These are phyloP conservation scores for Penicillium glabrum DNA, from an alignment of 2,329 filamentous ascomycete genomes.

Conservation along the genomic window DNA sequence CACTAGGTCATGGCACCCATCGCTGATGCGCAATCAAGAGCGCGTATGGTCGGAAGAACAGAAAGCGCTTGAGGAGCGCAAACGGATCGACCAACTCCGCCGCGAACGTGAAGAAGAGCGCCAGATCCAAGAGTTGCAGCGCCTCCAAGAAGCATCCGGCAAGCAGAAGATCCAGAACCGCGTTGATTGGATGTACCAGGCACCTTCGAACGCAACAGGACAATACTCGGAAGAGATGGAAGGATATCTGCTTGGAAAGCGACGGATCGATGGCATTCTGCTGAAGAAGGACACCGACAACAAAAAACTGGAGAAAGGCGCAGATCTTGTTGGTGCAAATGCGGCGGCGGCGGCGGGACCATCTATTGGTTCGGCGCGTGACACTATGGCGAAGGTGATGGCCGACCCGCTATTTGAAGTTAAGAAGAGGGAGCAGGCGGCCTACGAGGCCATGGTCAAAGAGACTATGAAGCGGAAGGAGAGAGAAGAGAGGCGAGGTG, in stretches of 20 bases:
- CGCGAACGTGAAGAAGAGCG: slow-evolving; percentile 95
- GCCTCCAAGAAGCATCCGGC: slow-evolving; percentile 83
- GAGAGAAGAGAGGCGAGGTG: slow-evolving; percentile 15
- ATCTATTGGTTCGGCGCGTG: slow-evolving; percentile 71
- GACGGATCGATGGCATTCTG: slow-evolving; percentile 78
- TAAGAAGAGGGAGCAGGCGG: slow-evolving; percentile 84
- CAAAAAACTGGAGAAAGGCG: slow-evolving; percentile 76
- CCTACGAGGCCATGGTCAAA: slow-evolving; percentile 61
- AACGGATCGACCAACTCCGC: slow-evolving; percentile 84
- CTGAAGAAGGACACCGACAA: slow-evolving; percentile 73
- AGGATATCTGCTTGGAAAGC: slow-evolving; percentile 87
- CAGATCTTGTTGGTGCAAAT: slow-evolving; percentile 24
- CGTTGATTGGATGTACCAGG: slow-evolving; percentile 98
- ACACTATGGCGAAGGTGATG: slow-evolving; percentile 81
- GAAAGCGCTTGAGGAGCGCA: slow-evolving; percentile 90
- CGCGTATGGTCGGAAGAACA: slow-evolving; percentile 90
- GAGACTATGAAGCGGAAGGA: slow-evolving; percentile 40
- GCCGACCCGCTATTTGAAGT: slow-evolving; percentile 92
- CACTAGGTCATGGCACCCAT: slow-evolving; percentile 80
- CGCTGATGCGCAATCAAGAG: slow-evolving; percentile 84
- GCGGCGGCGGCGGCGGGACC: slow-evolving; percentile 19
- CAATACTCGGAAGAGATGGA: slow-evolving; percentile 83
- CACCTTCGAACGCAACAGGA: slow-evolving; percentile 72
- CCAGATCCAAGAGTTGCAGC: slow-evolving; percentile 85
- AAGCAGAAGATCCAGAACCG: slow-evolving; percentile 76